Conservation (phyloP, 176 grass and related monocot genomes). For the Oryza nivara region DNA sequence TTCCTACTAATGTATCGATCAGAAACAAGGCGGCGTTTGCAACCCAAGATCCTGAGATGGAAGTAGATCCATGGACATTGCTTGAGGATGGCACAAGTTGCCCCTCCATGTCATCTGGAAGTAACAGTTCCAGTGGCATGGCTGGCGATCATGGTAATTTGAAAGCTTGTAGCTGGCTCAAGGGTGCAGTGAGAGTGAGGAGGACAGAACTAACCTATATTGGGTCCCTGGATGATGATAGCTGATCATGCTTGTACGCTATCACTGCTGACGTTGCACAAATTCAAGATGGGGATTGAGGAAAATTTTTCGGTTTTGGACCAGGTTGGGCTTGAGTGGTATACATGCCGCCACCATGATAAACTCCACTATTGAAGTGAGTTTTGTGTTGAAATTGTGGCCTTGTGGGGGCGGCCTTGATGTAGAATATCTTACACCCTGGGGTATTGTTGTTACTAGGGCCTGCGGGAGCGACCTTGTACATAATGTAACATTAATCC, state of each 20-base stretch:
- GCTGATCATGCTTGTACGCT: conserved; percentile 54
- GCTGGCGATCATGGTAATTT: conserved; percentile 73
- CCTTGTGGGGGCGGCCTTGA: background rate
- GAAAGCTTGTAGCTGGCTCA: conserved; percentile 92
- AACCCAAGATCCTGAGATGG: conserved; percentile 72
- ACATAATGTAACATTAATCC: conserved; percentile 49
- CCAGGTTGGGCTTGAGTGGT: background rate
- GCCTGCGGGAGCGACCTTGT: conserved; percentile 35
- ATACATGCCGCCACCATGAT: background rate
- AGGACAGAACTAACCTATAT: conserved; percentile 92
- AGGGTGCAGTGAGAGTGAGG: conserved; percentile 91
- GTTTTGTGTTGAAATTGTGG: conserved; percentile 13
- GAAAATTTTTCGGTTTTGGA: background rate
- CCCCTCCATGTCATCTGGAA: conserved; percentile 48
- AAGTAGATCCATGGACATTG: conserved; percentile 88
- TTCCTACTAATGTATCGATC: conserved; percentile 57
- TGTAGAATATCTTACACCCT: conserved; percentile 28
- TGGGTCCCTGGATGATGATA: conserved; percentile 94
- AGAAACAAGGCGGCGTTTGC: conserved; percentile 65
- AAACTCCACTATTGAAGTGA: background rate
- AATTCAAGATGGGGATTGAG: conserved; percentile 2
- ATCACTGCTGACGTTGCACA: background rate
- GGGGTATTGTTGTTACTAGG: conserved; percentile 31
- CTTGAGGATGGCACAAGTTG: conserved; percentile 91
- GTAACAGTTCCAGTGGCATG: conserved; percentile 44